These are phyloP conservation scores for Claviceps sp. DNA, from an alignment of 2,329 filamentous ascomycete species.

Conservation along the genomic window DNA sequence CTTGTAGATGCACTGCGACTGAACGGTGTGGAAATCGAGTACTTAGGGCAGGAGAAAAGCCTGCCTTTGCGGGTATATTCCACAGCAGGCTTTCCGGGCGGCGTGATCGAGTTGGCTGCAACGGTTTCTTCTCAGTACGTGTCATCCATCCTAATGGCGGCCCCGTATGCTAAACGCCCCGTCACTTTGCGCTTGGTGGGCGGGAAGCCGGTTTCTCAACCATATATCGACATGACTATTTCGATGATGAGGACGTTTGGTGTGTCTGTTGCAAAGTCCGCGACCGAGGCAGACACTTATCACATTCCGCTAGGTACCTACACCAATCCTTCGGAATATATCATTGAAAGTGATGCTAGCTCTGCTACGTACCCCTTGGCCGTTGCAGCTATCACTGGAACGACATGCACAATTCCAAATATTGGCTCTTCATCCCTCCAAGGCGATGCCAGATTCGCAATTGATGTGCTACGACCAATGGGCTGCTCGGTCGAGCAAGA, in stretches of 20 bases:
- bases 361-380: conserved; percentile 94
- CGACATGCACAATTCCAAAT: conserved; percentile 89
- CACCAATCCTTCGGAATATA: conserved; percentile 71
- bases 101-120: conserved; percentile 79
- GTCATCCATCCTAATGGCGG: conserved; percentile 91
- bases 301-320: conserved; percentile 81
- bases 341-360: conserved; percentile 92
- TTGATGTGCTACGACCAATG: conserved; percentile 85
- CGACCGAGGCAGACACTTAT: conserved; percentile 77
- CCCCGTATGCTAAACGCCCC: conserved; percentile 87
- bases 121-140: conserved; percentile 99
- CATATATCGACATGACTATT: conserved; percentile 98
- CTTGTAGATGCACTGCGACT: conserved; percentile 78
- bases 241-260: conserved; percentile 95
- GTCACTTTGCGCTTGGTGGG: conserved; percentile 83
- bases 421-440: conserved; percentile 87
- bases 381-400: conserved; percentile 88
- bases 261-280: conserved; percentile 62
- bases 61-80: conserved; percentile 74
- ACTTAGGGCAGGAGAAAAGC: conserved; percentile 71
- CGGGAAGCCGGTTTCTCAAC: conserved; percentile 94
- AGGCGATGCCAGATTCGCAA: conserved; percentile 86
- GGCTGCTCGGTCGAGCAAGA: conserved; percentile 83
- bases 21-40: conserved; percentile 81
- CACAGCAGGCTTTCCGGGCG: conserved; percentile 70